A percentile compares a stretch with the other conserved stretches of the same genome.
phyloP scores from a whole-genome alignment of 2,329 filamentous ascomycete species.

The Beauveria bassiana region DNA sequence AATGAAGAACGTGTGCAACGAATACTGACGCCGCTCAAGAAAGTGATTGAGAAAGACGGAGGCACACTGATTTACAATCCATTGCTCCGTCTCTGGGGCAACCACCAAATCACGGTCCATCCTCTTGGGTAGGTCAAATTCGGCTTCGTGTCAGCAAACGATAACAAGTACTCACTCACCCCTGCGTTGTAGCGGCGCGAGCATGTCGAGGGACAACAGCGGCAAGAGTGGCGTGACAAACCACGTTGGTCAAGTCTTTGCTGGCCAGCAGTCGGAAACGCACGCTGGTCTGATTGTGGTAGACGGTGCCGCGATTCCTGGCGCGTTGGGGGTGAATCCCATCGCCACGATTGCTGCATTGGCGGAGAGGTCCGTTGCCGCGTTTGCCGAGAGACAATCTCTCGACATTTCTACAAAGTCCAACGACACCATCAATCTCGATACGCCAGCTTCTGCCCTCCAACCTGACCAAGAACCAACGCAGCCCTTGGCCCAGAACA shows the following conservation, averaged over 20 bases:
- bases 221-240: slow-evolving; percentile 51
- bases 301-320: slow-evolving; percentile 54
- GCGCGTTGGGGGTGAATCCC: slow-evolving; percentile 57
- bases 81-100: slow-evolving; percentile 46
- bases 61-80: slow-evolving; percentile 54
- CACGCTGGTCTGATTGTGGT: slow-evolving; percentile 53
- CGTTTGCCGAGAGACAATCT: slow-evolving; percentile 32
- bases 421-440: background rate
- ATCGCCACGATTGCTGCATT: slow-evolving; percentile 63
- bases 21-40: slow-evolving; percentile 43
- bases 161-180: background rate
- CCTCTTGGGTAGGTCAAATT: slow-evolving; percentile 41
- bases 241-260: slow-evolving; percentile 53
- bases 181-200: slow-evolving; percentile 42
- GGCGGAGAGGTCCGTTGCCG: slow-evolving; percentile 54
- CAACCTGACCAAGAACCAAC: no score
- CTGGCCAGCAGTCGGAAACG: slow-evolving; percentile 40
- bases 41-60: slow-evolving; percentile 49
- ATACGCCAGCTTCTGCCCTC: background rate
- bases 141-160: background rate
- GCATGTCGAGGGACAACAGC: slow-evolving; percentile 52
- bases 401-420: slow-evolving; percentile 31
- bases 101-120: slow-evolving; percentile 57
- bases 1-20: slow-evolving; percentile 44
- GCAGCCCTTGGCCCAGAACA: no score